Conservation (phyloP, 208 protist species). For the Angomonas desouzai region DNA sequence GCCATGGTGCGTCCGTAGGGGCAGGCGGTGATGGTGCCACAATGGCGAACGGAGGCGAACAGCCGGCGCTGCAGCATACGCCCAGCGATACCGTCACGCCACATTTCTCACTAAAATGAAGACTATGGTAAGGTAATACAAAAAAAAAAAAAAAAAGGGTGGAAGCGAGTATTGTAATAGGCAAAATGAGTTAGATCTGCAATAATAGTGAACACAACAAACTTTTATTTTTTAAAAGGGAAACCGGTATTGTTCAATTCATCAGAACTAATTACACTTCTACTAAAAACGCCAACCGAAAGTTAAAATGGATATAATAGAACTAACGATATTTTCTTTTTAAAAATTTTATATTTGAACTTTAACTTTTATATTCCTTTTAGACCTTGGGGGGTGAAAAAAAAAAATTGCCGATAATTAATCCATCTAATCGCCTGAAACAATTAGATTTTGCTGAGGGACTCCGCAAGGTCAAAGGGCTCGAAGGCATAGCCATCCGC, state of each 20-base stretch:
- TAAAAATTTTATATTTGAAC: slow-evolving; percentile 4
- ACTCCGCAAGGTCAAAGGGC: slow-evolving; percentile 83
- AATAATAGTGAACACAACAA: too few species aligned
- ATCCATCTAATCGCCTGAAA: neutral
- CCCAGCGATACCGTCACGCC: slow-evolving; percentile 21
- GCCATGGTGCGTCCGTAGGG: slow-evolving; percentile 35
- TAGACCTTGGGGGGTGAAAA: slow-evolving; percentile 1
- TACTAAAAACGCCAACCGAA: neutral
- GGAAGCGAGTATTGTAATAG: neutral
- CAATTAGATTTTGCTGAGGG: slow-evolving; percentile 39
- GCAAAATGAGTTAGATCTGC: neutral
- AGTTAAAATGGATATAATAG: slow-evolving; percentile 1
- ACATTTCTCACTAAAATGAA: slow-evolving; percentile 7
- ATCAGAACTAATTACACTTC: slow-evolving; percentile 7
- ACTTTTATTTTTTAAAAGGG: too few species aligned
- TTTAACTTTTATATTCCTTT: neutral
- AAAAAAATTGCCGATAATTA: slow-evolving; percentile 7
- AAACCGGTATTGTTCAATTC: too few species aligned
- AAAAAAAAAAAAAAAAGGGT: neutral
- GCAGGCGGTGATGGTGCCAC: slow-evolving; percentile 38
- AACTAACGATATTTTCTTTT: slow-evolving; percentile 9
- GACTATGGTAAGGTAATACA: neutral
- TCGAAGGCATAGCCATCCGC: slow-evolving; percentile 91
- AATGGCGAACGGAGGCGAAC: slow-evolving; percentile 17
- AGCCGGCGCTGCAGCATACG: slow-evolving; percentile 18